These are phyloP conservation scores for Lotmaria passim DNA, from an alignment of 208 protist species.

Conservation along the genomic window DNA sequence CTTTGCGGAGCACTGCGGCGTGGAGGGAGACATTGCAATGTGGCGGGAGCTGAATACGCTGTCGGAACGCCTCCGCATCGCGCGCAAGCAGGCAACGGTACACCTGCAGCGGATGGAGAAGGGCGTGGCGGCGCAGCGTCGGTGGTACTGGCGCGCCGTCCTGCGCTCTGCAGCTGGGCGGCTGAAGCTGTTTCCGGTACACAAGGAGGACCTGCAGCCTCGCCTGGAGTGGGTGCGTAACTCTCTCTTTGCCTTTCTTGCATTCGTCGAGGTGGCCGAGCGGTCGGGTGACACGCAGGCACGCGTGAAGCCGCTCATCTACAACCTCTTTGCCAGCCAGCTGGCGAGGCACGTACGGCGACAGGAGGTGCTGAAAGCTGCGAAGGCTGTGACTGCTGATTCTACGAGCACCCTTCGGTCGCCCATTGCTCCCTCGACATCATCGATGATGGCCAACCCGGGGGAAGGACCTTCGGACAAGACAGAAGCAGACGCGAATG, in stretches of 20 bases:
- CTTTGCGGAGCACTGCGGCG: conserved; percentile 69
- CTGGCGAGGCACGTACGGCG: conserved; percentile 42
- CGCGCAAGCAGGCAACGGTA: conserved; percentile 51
- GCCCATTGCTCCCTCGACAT: too few species aligned
- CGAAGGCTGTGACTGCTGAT: not conserved
- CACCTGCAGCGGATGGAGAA: conserved; percentile 84
- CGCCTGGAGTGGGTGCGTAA: conserved; percentile 86
- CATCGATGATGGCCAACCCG: too few species aligned
- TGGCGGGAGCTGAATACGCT: conserved; percentile 90
- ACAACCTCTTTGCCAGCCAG: conserved; percentile 73
- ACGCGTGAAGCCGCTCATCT: conserved; percentile 52
- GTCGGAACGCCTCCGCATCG: conserved; percentile 62
- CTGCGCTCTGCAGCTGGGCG: conserved; percentile 57
- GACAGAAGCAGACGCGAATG: not conserved
- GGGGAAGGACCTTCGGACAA: not conserved
- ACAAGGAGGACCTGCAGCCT: conserved; percentile 69
- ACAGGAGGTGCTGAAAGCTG: conserved; percentile 16
- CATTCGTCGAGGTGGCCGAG: conserved; percentile 77
- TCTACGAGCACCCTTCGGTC: not conserved
- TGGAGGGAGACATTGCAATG: conserved; percentile 78
- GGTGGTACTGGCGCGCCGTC: conserved; percentile 91
- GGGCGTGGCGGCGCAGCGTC: conserved; percentile 78
- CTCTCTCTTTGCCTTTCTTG: conserved; percentile 81
- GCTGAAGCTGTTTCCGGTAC: conserved; percentile 80
- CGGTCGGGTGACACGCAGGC: conserved; percentile 56